Evolutionary conservation across 148 eudicot genomes (phyloP).

Genomic region (Camellia granthamiana): DNA sequence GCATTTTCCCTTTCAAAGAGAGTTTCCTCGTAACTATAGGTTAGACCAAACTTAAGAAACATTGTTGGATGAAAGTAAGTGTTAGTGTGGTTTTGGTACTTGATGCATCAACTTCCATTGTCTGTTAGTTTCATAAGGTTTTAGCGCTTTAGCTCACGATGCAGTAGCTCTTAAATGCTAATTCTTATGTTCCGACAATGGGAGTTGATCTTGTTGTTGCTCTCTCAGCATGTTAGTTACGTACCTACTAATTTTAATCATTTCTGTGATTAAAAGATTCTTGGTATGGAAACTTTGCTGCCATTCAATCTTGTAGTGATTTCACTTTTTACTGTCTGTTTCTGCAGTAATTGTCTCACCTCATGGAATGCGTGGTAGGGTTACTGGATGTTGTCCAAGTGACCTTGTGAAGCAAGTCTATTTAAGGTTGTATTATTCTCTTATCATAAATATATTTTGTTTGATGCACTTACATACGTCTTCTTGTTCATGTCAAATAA

Average conservation of each 20-base stretch:
- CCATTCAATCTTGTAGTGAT: not conserved
- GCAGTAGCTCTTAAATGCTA: not conserved
- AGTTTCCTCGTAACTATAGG: no score
- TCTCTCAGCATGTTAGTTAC: not conserved
- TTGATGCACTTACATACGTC: not conserved
- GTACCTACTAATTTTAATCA: not conserved
- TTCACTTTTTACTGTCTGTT: constrained; percentile 17
- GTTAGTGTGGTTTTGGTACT: not conserved
- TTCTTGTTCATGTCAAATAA: not conserved
- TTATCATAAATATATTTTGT: not conserved
- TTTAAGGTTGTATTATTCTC: constrained; percentile 45
- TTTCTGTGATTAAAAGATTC: not conserved
- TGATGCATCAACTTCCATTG: not conserved
- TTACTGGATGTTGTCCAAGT: constrained; percentile 84
- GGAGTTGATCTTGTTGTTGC: not conserved
- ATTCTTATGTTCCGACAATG: not conserved
- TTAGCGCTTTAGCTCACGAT: not conserved
- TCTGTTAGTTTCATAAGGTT: not conserved
- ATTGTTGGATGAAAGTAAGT: not conserved
- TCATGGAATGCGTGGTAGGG: constrained; percentile 90
- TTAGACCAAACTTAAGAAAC: not conserved
- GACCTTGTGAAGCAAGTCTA: constrained; percentile 92
- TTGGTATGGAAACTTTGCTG: not conserved
- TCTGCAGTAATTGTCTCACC: constrained; percentile 85
- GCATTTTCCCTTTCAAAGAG: no score